phyloP scores from a whole-genome alignment of 192 early-diverging fungal species.

The Coemansia sp. region DNA sequence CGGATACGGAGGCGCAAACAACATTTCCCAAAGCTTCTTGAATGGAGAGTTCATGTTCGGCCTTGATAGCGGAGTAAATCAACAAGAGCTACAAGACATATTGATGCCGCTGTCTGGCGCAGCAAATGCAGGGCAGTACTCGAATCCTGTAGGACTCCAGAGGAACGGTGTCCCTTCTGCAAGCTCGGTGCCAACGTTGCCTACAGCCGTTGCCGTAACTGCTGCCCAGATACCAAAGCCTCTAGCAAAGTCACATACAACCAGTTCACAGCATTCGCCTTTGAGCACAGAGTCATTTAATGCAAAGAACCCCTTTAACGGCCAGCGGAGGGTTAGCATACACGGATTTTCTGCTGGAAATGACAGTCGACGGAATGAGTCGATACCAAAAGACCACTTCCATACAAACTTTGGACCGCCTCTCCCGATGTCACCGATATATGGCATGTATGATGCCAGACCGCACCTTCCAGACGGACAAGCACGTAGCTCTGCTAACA shows the following conservation, averaged over 20 bases:
- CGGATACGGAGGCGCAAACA: conserved; percentile 2
- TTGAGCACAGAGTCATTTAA: conserved; percentile 1
- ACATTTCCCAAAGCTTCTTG: conserved; percentile 20
- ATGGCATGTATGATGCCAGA: neutral
- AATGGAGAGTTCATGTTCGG: conserved; percentile 34
- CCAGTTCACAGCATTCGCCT: neutral
- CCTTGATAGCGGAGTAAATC: conserved; percentile 9
- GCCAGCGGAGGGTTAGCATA: neutral
- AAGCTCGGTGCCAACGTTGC: conserved; percentile 6
- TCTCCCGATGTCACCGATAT: conserved; percentile 5
- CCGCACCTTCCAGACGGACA: neutral
- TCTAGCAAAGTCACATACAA: neutral
- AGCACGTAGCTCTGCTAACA: neutral
- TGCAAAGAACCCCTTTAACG: neutral
- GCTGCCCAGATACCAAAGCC: neutral
- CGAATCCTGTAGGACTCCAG: neutral
- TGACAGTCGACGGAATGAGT: neutral
- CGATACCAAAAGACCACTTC: neutral
- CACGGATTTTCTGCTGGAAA: neutral
- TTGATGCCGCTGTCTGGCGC: conserved; percentile 5
- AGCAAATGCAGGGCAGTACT: conserved; percentile 2
- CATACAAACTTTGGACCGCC: conserved; percentile 19
- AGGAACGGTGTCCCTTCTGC: neutral
- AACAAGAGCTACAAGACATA: neutral
- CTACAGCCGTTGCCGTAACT: conserved; percentile 4